Percentiles rank a stretch among this genome's conserved stretches.
These are phyloP conservation scores for Fusarium udum DNA, from an alignment of 2,329 filamentous ascomycete genomes.

Conservation along the genomic window DNA sequence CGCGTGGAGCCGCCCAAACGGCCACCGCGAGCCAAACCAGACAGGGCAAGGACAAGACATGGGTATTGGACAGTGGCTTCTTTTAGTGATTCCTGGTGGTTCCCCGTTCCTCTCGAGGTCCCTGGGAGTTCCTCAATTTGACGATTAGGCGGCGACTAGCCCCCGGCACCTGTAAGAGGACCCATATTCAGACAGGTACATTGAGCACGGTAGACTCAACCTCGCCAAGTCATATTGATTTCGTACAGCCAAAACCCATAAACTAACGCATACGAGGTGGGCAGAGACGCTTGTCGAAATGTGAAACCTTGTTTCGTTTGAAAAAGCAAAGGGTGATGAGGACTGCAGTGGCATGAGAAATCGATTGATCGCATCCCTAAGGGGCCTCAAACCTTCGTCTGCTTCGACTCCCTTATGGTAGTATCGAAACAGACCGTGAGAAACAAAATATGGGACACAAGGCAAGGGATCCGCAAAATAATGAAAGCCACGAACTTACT, in stretches of 20 bases:
- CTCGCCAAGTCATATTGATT: constrained; percentile 30
- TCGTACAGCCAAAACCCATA: constrained; percentile 26
- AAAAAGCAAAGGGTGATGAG: neutral
- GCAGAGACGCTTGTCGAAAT: constrained; percentile 26
- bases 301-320: constrained; percentile 1
- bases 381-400: constrained; percentile 3
- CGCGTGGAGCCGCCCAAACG: constrained; percentile 35
- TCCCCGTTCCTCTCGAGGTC: constrained; percentile 16
- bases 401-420: constrained; percentile 4
- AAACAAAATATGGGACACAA: constrained; percentile 11
- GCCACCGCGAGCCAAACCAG: constrained; percentile 36
- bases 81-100: constrained; percentile 25
- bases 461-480: constrained; percentile 3
- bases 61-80: constrained; percentile 36
- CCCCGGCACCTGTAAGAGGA: constrained; percentile 36
- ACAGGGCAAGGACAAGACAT: constrained; percentile 33
- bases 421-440: constrained; percentile 4
- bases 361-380: constrained; percentile 12
- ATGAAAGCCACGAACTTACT: constrained; percentile 54
- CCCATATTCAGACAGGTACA: constrained; percentile 13
- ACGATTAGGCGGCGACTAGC: constrained; percentile 40
- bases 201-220: constrained; percentile 10
- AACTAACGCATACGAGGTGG: constrained; percentile 4
- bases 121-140: constrained; percentile 29
- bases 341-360: constrained; percentile 5